A percentile compares a stretch with the other conserved stretches of the same genome.
Evolutionary conservation across 495 filamentous ascomycete genomes (phyloP).

Genomic region (Penicillium chermesinum): DNA sequence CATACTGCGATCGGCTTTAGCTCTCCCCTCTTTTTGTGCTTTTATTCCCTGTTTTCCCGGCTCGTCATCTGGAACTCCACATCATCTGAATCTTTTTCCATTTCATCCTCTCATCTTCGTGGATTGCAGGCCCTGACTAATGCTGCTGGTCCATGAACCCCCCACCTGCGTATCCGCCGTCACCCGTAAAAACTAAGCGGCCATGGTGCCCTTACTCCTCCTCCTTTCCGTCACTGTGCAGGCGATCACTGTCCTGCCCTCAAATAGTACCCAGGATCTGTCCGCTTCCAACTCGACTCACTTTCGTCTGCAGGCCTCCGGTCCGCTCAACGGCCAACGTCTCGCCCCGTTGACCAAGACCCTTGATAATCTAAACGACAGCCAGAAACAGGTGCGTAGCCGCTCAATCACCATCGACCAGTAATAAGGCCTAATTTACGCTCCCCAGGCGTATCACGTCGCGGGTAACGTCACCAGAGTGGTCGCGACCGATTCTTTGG

Average conservation of each 20-base stretch:
- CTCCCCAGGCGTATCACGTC: constrained; percentile 20
- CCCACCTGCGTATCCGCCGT: constrained; percentile 30
- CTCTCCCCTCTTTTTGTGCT: constrained; percentile 20
- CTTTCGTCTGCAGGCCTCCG: constrained; percentile 23
- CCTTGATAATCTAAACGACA: constrained; percentile 16
- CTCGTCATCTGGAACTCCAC: constrained; percentile 19
- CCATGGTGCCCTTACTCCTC: constrained; percentile 21
- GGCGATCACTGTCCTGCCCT: constrained; percentile 26
- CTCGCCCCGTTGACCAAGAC: constrained; percentile 32
- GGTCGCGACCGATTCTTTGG: constrained; percentile 27
- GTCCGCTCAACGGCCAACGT: constrained; percentile 12
- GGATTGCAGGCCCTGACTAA: constrained; percentile 30
- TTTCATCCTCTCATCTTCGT: constrained; percentile 9
- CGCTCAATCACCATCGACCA: not conserved
- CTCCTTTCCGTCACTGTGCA: constrained; percentile 16
- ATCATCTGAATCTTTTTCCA: constrained; percentile 5
- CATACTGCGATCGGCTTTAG: constrained; percentile 23
- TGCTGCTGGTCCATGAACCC: constrained; percentile 19
- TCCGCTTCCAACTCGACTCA: constrained; percentile 9
- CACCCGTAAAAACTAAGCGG: constrained; percentile 26
- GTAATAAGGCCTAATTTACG: not conserved
- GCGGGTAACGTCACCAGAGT: constrained; percentile 26
- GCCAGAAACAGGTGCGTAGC: constrained; percentile 20
- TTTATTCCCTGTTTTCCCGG: constrained; percentile 16
- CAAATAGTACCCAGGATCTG: constrained; percentile 31